phyloP scores from a whole-genome alignment of 352 stramenopile species.

The Bremia lactucae region DNA sequence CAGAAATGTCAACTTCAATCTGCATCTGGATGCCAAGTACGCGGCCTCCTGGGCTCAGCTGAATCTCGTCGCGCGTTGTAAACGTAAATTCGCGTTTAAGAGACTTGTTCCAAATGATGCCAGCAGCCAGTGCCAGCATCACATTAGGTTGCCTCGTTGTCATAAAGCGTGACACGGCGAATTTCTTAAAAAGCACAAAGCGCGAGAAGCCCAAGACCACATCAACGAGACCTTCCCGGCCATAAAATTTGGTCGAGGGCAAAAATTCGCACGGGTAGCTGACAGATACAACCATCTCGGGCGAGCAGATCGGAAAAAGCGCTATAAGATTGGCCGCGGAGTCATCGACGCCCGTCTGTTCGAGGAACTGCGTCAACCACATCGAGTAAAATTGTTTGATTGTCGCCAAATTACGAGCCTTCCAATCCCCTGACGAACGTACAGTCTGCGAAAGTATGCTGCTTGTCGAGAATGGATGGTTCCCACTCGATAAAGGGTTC shows the following conservation, averaged over 20 bases:
- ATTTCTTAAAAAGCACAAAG: slow-evolving; percentile 65
- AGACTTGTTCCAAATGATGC: slow-evolving; percentile 74
- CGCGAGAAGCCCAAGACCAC: slow-evolving; percentile 62
- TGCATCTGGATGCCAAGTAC: slow-evolving; percentile 76
- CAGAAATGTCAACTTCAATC: slow-evolving; percentile 73
- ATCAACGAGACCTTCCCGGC: slow-evolving; percentile 71
- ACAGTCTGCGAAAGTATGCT: slow-evolving; percentile 51
- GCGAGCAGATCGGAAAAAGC: slow-evolving; percentile 74
- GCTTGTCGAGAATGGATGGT: slow-evolving; percentile 20
- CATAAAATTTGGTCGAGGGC: slow-evolving; percentile 65
- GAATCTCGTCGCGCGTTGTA: slow-evolving; percentile 73
- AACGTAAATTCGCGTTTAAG: slow-evolving; percentile 72
- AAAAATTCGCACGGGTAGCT: slow-evolving; percentile 76
- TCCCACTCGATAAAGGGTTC: slow-evolving; percentile 14
- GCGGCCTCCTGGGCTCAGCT: slow-evolving; percentile 61
- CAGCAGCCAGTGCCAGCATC: slow-evolving; percentile 56
- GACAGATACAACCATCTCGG: slow-evolving; percentile 64
- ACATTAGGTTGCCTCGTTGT: slow-evolving; percentile 76
- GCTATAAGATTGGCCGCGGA: slow-evolving; percentile 52
- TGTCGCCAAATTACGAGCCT: slow-evolving; percentile 67
- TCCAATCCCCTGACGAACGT: slow-evolving; percentile 73
- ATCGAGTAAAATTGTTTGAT: slow-evolving; percentile 80
- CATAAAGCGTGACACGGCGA: slow-evolving; percentile 60
- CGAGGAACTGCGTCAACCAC: slow-evolving; percentile 65
- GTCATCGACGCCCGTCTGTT: slow-evolving; percentile 43